Evolutionary conservation across 345 rosid genomes (phyloP).

Genomic region (Raphanus raphanistrum): DNA sequence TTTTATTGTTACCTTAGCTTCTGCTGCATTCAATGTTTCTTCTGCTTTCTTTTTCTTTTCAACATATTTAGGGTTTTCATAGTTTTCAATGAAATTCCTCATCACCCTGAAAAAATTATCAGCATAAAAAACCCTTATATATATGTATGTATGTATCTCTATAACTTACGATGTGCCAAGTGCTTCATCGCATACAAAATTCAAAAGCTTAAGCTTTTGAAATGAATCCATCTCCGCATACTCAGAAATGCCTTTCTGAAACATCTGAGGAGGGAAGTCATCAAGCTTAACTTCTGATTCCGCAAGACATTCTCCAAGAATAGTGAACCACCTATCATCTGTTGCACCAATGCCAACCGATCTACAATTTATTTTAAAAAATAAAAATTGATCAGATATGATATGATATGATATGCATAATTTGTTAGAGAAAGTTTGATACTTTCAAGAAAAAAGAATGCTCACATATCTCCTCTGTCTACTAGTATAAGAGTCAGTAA

Average conservation of each 20-base stretch:
- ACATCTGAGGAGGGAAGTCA: constrained; percentile 41
- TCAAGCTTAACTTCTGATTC: constrained; percentile 41
- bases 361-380: constrained; percentile 40
- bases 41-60: constrained; percentile 53
- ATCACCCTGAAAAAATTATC: constrained; percentile 32
- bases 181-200: constrained; percentile 66
- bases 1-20: constrained; percentile 52
- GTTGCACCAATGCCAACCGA: constrained; percentile 46
- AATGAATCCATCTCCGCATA: constrained; percentile 47
- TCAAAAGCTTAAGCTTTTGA: constrained; percentile 55
- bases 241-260: constrained; percentile 40
- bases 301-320: constrained; percentile 47
- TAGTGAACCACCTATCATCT: constrained; percentile 59
- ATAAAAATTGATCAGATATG: constrained; percentile 14
- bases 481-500: constrained; percentile 53
- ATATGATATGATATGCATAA: neutral
- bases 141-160: neutral
- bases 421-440: neutral
- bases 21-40: constrained; percentile 52
- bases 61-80: constrained; percentile 21
- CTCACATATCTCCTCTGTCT: constrained; percentile 61
- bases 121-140: neutral
- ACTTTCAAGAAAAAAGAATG: neutral
- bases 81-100: constrained; percentile 62
- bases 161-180: constrained; percentile 60